Base-by-base conservation (phyloP, 768 basidiomycete species). In the Rhodotorula diobovata region DNA sequence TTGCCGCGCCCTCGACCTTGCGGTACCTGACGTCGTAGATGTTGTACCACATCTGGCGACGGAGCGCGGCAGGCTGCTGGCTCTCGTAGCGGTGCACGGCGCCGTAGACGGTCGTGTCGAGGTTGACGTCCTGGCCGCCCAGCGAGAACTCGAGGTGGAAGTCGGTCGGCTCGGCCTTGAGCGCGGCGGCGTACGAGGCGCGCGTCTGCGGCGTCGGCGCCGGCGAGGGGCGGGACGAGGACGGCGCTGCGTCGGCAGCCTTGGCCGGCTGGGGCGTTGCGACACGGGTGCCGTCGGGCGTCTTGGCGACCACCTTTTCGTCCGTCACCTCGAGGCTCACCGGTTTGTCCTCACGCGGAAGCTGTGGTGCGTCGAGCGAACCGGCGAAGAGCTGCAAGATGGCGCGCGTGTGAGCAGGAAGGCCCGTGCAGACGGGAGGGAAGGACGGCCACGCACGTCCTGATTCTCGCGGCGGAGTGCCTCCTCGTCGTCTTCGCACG, bases 101-200 rank as follows among this genome's bases (percentile, higher is more conserved):
- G 15, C 96, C 96, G 78, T 96, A 99, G 61, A 99, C 89, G 1
- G 96, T 99, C 66, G 94, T 84, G 79, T 94, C 90, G 68, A 94
- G 81, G 0, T 90, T 89, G 28, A 98, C 82, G 32, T 86, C 81
- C 57, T 91, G 88, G 70, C 93, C 93, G 78, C 91, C 91, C 87
- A 97, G 90, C 16, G 86, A 89, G 81, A 99, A 98, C 80, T 96
- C 90, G 62, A 98, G 86, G 79, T 99, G 94, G 92, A 93, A 99
- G 78, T 98, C 95, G 25, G 86, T 87, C 16, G 95, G 93, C 78
- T 92, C 93, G 0, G 92, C 83, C 81, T 93, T 96, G 67, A 97
- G 84, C 21, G 94, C 94, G 8, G 93, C 89, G 41, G 96, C 96
- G 80, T 99, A 99, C 4, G 96, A 97, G 0, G 77, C 39, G 32